Conservation (phyloP, 2,329 filamentous ascomycete genomes). For the Seiridium cupressi region DNA sequence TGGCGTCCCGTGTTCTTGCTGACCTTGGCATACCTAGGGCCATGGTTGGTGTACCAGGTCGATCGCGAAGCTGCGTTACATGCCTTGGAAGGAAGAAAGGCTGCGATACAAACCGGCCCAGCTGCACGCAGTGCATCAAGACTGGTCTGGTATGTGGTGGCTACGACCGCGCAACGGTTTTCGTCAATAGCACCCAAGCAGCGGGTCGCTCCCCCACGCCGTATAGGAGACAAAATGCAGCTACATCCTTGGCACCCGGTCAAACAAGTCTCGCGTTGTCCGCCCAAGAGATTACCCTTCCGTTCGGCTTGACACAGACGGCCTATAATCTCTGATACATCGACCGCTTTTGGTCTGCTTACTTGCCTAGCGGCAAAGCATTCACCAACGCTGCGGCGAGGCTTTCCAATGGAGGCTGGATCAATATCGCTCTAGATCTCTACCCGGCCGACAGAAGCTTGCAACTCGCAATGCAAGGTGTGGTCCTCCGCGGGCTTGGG, state of each 20-base stretch:
- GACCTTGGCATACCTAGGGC: no score
- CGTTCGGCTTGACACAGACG: background rate
- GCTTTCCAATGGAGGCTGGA: background rate
- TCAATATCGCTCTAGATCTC: background rate
- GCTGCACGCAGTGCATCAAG: background rate
- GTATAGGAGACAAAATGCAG: background rate
- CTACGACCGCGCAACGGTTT: background rate
- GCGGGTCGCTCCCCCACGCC: background rate
- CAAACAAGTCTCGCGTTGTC: background rate
- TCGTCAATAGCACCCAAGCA: background rate
- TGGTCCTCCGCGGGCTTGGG: background rate
- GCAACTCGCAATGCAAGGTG: background rate
- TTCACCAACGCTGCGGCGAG: background rate
- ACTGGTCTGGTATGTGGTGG: background rate
- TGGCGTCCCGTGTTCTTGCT: no score
- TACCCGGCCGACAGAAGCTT: background rate
- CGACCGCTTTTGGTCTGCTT: background rate
- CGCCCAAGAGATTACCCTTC: background rate
- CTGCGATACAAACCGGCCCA: background rate
- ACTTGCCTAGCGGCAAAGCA: background rate
- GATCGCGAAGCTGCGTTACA: background rate
- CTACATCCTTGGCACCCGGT: no score
- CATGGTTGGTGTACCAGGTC: background rate
- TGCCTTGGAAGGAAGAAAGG: background rate
- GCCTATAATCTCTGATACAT: background rate